phyloP scores from a whole-genome alignment of 2,329 filamentous ascomycete genomes.

The Alternaria triticina region DNA sequence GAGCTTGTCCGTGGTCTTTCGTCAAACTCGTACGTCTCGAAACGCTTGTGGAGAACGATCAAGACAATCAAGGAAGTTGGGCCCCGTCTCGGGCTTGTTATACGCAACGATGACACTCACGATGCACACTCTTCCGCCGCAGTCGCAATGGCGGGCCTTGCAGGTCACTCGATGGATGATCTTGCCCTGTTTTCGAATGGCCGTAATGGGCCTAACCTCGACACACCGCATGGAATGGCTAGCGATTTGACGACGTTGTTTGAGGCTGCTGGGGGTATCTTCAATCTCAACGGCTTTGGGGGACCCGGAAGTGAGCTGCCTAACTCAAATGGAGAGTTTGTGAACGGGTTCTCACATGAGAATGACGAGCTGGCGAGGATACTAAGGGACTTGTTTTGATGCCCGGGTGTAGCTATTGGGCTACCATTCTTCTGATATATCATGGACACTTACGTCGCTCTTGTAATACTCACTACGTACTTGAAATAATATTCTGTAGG shows the following conservation, averaged over 20 bases:
- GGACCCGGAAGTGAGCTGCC: slow-evolving; percentile 40
- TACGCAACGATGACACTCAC: slow-evolving; percentile 52
- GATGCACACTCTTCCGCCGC: slow-evolving; percentile 68
- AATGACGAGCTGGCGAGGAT: slow-evolving; percentile 67
- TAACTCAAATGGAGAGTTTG: slow-evolving; percentile 51
- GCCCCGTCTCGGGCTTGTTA: slow-evolving; percentile 68
- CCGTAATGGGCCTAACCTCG: slow-evolving; percentile 42
- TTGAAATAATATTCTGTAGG: not conserved
- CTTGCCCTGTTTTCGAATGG: slow-evolving; percentile 56
- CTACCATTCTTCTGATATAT: not conserved
- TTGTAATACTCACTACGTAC: not conserved
- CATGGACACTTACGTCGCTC: not conserved
- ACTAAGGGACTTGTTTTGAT: slow-evolving; percentile 64
- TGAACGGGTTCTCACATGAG: slow-evolving; percentile 60
- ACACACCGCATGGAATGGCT: slow-evolving; percentile 65
- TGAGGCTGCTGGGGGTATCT: slow-evolving; percentile 64
- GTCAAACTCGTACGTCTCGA: slow-evolving; percentile 72
- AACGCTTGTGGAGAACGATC: slow-evolving; percentile 76
- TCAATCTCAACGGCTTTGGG: slow-evolving; percentile 30
- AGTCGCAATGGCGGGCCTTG: slow-evolving; percentile 70
- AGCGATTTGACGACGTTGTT: slow-evolving; percentile 69
- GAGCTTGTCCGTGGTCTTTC: slow-evolving; percentile 76
- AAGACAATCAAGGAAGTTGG: slow-evolving; percentile 74
- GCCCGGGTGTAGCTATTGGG: not conserved
- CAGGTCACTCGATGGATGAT: slow-evolving; percentile 67